Conservation (phyloP, 2,329 filamentous ascomycete species). For the Colletotrichum spinosum region DNA sequence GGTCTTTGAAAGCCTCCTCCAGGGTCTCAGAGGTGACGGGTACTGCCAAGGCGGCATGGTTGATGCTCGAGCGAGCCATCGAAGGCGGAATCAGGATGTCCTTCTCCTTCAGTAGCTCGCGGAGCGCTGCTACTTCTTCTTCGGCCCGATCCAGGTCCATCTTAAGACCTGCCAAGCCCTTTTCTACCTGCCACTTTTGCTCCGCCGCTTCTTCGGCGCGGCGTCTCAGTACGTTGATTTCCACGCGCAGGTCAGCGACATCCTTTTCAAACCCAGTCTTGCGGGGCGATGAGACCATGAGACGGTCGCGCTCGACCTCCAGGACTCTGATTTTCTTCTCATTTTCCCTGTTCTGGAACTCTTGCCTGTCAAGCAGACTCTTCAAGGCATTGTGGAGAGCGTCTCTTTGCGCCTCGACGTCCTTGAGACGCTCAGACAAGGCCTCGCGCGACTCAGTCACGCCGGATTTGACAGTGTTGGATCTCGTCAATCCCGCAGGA, state of each 20-base stretch:
- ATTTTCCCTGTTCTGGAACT: constrained; percentile 85
- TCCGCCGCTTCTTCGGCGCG: constrained; percentile 94
- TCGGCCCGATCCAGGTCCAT: constrained; percentile 97
- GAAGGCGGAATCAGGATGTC: constrained; percentile 80
- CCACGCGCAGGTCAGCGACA: constrained; percentile 81
- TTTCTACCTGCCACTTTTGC: constrained; percentile 96
- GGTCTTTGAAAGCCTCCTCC: constrained; percentile 77
- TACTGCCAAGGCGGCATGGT: constrained; percentile 22
- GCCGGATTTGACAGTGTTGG: constrained; percentile 64
- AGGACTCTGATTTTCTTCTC: constrained; percentile 82
- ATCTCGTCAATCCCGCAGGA: constrained; percentile 65
- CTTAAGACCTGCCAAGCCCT: constrained; percentile 87
- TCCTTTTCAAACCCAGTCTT: constrained; percentile 87
- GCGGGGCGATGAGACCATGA: constrained; percentile 75
- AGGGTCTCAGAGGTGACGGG: constrained; percentile 78
- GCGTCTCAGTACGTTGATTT: constrained; percentile 85
- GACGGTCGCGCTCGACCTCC: constrained; percentile 81
- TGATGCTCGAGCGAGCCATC: constrained; percentile 57
- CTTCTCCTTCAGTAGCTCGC: constrained; percentile 81
- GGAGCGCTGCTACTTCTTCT: constrained; percentile 88
- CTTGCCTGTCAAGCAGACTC: constrained; percentile 86
- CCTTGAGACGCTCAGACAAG: constrained; percentile 84
- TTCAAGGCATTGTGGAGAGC: constrained; percentile 89
- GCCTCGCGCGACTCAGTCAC: constrained; percentile 71
- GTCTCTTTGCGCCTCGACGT: constrained; percentile 93